Evolutionary conservation across 1,284 basidiomycete species (phyloP).

Genomic region (Sphaerobolus stellatus): DNA sequence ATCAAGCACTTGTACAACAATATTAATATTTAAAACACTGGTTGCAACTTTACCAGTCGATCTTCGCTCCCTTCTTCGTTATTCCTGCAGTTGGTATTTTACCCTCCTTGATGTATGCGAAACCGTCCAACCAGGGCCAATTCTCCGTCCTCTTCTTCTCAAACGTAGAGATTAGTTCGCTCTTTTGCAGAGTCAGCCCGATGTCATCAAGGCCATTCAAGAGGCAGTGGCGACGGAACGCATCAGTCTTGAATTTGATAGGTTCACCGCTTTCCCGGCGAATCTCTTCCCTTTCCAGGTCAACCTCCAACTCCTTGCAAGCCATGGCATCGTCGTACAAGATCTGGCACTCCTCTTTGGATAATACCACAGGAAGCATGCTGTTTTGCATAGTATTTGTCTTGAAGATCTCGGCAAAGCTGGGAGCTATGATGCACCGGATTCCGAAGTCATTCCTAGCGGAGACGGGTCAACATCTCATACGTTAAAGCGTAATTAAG

Average conservation of each 20-base stretch:
- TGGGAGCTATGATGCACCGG: constrained; percentile 87
- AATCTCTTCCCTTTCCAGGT: constrained; percentile 86
- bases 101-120: constrained; percentile 75
- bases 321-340: constrained; percentile 81
- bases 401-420: constrained; percentile 93
- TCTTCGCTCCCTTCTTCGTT: constrained; percentile 50
- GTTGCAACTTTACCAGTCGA: constrained; percentile 68
- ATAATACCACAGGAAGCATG: constrained; percentile 83
- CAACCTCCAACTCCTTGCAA: constrained; percentile 82
- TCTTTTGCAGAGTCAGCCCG: constrained; percentile 84
- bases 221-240: constrained; percentile 89
- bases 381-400: constrained; percentile 96
- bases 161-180: constrained; percentile 66
- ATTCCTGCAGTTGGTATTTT: constrained; percentile 56
- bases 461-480: constrained; percentile 5
- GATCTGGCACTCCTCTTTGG: constrained; percentile 73
- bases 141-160: constrained; percentile 71
- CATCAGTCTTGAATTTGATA: constrained; percentile 78
- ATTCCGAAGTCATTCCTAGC: constrained; percentile 91
- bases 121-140: constrained; percentile 95
- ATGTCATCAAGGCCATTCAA: constrained; percentile 95
- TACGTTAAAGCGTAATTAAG: background rate
- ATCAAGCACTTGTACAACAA: too few species aligned
- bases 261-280: constrained; percentile 73
- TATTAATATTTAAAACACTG: too few species aligned